Base-by-base conservation (phyloP, 352 stramenopile species). In the Globisporangium spiculum region DNA sequence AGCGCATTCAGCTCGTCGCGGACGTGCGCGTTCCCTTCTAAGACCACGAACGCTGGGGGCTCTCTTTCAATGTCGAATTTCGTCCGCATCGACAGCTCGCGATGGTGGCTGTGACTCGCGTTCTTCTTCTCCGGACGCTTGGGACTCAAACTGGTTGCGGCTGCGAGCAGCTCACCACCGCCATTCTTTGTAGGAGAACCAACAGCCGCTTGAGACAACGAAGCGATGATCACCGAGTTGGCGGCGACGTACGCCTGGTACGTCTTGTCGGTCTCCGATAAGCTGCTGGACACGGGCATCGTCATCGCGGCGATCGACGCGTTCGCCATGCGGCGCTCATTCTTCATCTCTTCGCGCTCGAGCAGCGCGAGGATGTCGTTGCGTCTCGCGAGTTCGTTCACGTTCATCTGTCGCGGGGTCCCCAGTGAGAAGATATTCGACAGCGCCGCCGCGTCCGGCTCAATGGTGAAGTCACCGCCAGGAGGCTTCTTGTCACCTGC, bases 371-470 rank as follows among this genome's bases (percentile, higher is more conserved):
- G 32, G 36, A 91, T 70, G 48, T 91, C 83, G 24, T 80, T 83
- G 18, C 83, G 68, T 30, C 81, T 58, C 20, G 81, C 75, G 24
- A 88, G 63, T 46, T 91, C 83, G 0, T 80, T 68, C 2, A 57
- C 60, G 27, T 69, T 77, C 48, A 91, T 66, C 44, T 89, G 81
- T 5, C 81, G 76, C 10, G 83, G 83, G 12, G 81, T 91, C 1
- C 81, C 79, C 9, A 90, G 76, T 2, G 76, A 75, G 56, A 91
- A 90, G 20, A 90, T 88, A 56, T 90, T 87, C 12, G 77, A 74
- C 6, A 90, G 66, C 27, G 78, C 58, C 0, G 78, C 78, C 0
- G 72, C 52, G 30, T 81, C 65, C 10, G 63, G 67, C 32, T 78
- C 73, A 32, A 67, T 32, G 9, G 7, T 41, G 20, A 71, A 61